Evolutionary conservation across 768 basidiomycete species (phyloP).

Genomic region (Roridomyces roridus): DNA sequence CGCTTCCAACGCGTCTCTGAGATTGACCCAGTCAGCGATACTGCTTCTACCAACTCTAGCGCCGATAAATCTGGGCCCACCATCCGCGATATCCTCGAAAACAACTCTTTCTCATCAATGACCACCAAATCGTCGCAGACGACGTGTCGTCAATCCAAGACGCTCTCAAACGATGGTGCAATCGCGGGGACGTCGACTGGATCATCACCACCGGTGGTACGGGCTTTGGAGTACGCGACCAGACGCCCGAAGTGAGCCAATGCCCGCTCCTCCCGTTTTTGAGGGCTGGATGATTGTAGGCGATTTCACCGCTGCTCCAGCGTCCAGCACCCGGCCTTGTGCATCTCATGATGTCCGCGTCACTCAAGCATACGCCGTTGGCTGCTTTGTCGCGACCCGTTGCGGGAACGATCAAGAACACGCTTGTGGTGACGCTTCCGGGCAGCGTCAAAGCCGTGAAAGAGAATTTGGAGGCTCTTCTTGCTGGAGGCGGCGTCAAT

Average conservation of each 20-base stretch:
- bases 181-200: conserved; percentile 62
- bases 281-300: conserved; percentile 53
- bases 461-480: conserved; percentile 67
- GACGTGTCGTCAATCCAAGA: conserved; percentile 52
- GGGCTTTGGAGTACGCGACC: conserved; percentile 81
- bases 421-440: conserved; percentile 80
- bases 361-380: conserved; percentile 75
- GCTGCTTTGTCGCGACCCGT: conserved; percentile 86
- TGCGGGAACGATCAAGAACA: conserved; percentile 71
- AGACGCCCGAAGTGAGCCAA: too few species aligned
- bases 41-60: conserved; percentile 52
- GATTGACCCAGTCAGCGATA: conserved; percentile 71
- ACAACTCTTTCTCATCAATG: too few species aligned
- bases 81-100: too few species aligned
- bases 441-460: too few species aligned
- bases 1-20: not conserved
- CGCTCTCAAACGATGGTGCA: conserved; percentile 52
- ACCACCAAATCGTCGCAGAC: too few species aligned
- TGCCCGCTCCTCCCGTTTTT: too few species aligned
- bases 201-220: conserved; percentile 89
- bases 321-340: conserved; percentile 77
- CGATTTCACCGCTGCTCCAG: conserved; percentile 65
- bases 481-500: conserved; percentile 60
- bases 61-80: too few species aligned
- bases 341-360: conserved; percentile 71